A percentile compares a stretch with the other conserved stretches of the same genome.
phyloP scores from a whole-genome alignment of 306 rosid species.

The Psophocarpus tetragonolobus region DNA sequence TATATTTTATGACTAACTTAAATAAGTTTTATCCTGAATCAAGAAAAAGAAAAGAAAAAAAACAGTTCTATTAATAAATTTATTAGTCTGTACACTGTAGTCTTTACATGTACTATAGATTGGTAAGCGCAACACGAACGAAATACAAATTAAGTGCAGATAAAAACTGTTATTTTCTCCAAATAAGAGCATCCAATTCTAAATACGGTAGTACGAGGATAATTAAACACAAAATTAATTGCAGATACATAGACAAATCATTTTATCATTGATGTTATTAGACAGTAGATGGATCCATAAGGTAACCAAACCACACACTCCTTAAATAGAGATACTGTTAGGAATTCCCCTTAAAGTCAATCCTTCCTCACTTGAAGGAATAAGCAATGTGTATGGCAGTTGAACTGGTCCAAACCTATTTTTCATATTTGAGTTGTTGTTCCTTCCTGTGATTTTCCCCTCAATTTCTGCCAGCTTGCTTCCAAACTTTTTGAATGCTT shows the following conservation, averaged over 20 bases:
- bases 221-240: background rate
- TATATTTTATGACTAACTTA: too few relatives aligned
- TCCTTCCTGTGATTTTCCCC: slow-evolving; percentile 27
- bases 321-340: slow-evolving; percentile 59
- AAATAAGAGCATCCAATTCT: background rate
- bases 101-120: too few relatives aligned
- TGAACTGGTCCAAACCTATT: slow-evolving; percentile 63
- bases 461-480: slow-evolving; percentile 42
- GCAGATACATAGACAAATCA: background rate
- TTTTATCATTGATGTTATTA: background rate
- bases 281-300: background rate
- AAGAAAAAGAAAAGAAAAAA: too few relatives aligned
- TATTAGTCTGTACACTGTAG: too few relatives aligned
- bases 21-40: too few relatives aligned
- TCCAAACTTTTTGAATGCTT: slow-evolving; percentile 30
- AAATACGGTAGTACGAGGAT: background rate
- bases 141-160: background rate
- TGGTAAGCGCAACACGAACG: background rate
- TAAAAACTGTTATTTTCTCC: background rate
- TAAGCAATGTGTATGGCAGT: slow-evolving; percentile 67
- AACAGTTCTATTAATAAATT: too few relatives aligned
- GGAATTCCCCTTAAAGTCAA: slow-evolving; percentile 78
- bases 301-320: background rate
- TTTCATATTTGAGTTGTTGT: background rate
- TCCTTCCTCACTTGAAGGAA: slow-evolving; percentile 63